Base-by-base conservation (phyloP, 257 asterid species). In the Solanum lycopersicoides region DNA sequence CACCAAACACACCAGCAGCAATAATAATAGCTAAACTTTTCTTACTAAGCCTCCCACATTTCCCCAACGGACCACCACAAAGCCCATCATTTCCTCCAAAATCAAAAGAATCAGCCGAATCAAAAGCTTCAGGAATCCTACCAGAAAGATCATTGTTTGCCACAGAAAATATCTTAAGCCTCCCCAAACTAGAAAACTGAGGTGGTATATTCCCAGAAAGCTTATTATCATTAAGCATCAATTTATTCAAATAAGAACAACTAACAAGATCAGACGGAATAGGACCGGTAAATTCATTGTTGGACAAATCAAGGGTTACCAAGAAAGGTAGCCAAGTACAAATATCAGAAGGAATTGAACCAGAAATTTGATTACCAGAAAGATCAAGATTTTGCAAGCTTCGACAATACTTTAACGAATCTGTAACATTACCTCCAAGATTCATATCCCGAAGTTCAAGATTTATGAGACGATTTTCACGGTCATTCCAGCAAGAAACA, bases 271-370 rank as follows among this genome's bases (percentile, higher is more conserved):
- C 97, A 28, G 86, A 92, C 42, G 99, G 99, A 63, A 97, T 97
- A 13, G 82, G 25, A 28, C 98, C 99, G 35, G 94, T 90, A 91
- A 97, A 92, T 20, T 25, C 53, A 75, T 97, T 97, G 23, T 83
- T 75, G 12, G 99, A 93, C 86, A 97, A 89, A 91, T 97, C 99
- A 25, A 96, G 94, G 37, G 90, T 89, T 1, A 92, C 94, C 87
- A 97, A 90, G 90, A 93, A 96, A 12, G 98, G 98, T 87, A 97
- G 82, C 99, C 99, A 96, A 65, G 71, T 86, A 88, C 99, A 97
- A 85, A 97, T 93, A 85, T 91, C 88, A 60, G 88, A 7, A 7
- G 99, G 99, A 45, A 97, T 94, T 56, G 93, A 44, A 84, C 99
- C 99, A 16, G 95, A 87, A 69, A 96, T 89, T 18, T 89, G 79